phyloP scores from a whole-genome alignment of 2,329 filamentous ascomycete genomes.

The Emmonsia crescens region DNA sequence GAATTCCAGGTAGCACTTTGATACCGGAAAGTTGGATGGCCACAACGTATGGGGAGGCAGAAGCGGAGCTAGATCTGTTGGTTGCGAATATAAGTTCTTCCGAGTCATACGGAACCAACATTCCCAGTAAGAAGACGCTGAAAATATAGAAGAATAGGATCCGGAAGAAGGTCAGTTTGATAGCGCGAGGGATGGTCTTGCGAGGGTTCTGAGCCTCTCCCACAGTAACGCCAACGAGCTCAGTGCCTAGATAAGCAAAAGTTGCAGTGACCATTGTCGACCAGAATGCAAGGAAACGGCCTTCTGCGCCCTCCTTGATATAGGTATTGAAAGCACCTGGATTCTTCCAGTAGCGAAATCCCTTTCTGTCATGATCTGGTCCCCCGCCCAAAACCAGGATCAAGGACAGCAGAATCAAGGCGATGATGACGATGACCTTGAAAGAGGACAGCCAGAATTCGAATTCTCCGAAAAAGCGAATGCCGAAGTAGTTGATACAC shows the following conservation, averaged over 20 bases:
- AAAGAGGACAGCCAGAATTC: conserved; percentile 50
- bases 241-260: conserved; percentile 30
- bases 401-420: conserved; percentile 54
- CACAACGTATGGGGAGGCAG: conserved; percentile 56
- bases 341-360: conserved; percentile 56
- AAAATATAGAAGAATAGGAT: conserved; percentile 49
- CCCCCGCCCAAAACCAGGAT: conserved; percentile 56
- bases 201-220: conserved; percentile 46
- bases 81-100: conserved; percentile 40
- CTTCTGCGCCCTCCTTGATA: conserved; percentile 34
- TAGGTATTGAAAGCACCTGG: conserved; percentile 50
- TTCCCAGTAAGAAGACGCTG: conserved; percentile 47
- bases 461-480: conserved; percentile 60
- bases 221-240: conserved; percentile 46
- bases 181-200: conserved; percentile 44
- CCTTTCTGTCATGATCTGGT: conserved; percentile 49
- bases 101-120: conserved; percentile 55
- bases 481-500: conserved; percentile 58
- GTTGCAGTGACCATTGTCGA: conserved; percentile 37
- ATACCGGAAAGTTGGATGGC: conserved; percentile 59
- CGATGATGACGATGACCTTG: conserved; percentile 58
- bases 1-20: conserved; percentile 54
- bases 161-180: conserved; percentile 44
- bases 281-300: conserved; percentile 55
- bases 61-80: conserved; percentile 52